These are phyloP conservation scores for Skeletonema potamos DNA, from an alignment of 108 stramenopile species.

Conservation along the genomic window DNA sequence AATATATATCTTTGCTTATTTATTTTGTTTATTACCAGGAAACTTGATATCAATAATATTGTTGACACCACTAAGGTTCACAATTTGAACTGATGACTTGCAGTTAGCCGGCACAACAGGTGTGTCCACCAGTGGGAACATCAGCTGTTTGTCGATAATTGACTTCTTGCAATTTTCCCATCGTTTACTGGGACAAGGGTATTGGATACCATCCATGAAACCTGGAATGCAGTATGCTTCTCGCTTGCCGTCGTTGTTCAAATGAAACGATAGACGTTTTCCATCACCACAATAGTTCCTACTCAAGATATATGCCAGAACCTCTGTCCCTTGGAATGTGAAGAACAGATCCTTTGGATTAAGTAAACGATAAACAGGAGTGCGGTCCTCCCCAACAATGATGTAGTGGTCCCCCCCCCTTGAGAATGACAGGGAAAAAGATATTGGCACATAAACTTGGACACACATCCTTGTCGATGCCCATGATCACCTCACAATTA, in stretches of 20 bases:
- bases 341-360: no score
- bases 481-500: no score
- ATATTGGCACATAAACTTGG: no score
- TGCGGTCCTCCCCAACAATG: no score
- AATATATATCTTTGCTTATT: no score
- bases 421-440: no score
- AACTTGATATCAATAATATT: not conserved
- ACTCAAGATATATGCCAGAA: not conserved
- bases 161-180: not conserved
- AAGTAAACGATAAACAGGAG: no score
- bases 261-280: not conserved
- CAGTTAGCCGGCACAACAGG: not conserved
- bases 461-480: no score
- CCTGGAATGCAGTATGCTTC: not conserved
- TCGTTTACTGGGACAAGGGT: not conserved
- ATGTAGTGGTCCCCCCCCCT: no score
- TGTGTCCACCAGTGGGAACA: not conserved
- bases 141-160: not conserved
- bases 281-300: not conserved
- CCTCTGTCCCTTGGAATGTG: no score
- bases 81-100: not conserved
- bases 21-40: not conserved
- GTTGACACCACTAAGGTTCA: not conserved
- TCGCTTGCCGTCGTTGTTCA: not conserved
- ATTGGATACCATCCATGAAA: not conserved